Percentiles rank a stretch among this genome's conserved stretches.
Conservation (phyloP, 495 filamentous ascomycete species). For the Hypoxylon perforatum region DNA sequence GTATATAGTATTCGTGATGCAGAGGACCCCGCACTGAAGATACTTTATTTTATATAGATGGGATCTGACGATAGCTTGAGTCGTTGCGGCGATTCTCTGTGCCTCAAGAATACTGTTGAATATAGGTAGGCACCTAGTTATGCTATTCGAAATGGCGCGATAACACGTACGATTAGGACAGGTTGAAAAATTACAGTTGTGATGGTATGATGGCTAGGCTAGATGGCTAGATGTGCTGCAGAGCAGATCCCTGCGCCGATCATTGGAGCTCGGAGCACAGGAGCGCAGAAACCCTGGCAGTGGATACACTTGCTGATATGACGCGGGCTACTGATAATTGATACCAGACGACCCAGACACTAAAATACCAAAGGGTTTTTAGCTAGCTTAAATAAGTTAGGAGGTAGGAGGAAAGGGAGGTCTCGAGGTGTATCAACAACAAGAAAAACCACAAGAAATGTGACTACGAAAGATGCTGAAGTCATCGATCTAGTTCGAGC, state of each 20-base stretch:
- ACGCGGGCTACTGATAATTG: constrained; percentile 24
- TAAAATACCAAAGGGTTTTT: background rate
- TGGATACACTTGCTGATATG: constrained; percentile 21
- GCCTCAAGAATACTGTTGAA: no score
- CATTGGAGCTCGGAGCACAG: constrained; percentile 12
- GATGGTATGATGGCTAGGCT: no score
- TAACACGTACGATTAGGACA: background rate
- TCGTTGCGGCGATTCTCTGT: no score
- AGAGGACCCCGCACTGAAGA: constrained; percentile 4
- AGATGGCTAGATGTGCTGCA: no score
- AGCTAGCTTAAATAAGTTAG: constrained; percentile 21
- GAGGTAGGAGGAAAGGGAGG: background rate
- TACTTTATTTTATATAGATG: background rate
- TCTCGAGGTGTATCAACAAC: no score
- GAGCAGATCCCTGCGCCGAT: constrained; percentile 40
- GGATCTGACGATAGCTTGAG: no score
- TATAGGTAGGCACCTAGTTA: no score
- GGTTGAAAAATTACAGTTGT: no score
- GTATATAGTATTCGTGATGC: background rate
- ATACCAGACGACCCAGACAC: constrained; percentile 13
- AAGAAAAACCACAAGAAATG: no score
- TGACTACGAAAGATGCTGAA: background rate
- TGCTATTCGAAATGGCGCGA: background rate
- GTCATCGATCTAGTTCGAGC: background rate
- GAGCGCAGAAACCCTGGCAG: constrained; percentile 11